Base-by-base conservation (phyloP, 495 filamentous ascomycete species). In the Aspergillus homomorphus region DNA sequence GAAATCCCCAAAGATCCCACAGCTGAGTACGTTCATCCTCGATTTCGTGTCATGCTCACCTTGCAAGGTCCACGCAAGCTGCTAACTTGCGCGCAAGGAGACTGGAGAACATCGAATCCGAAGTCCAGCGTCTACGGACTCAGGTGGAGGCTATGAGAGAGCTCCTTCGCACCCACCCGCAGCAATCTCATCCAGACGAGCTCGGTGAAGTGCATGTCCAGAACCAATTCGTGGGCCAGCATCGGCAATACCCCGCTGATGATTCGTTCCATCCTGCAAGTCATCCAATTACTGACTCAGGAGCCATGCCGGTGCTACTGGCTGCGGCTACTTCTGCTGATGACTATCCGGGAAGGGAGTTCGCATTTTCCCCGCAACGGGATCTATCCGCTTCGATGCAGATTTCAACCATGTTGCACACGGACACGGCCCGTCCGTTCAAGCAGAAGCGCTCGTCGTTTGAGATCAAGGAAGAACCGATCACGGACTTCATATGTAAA, bases 401-500 rank as follows among this genome's bases (percentile, higher is more conserved):
- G 1, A 15, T 48, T 10, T 9, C 20, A 15, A 2, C 20, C 12
- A 6, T 3, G 2, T 14, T 48, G 1, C 44, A 41, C n/a, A 16
- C 5, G 15, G 57, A 54, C 15, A 44, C 38, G 53, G 33, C 7
- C 28, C 62, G 59, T 26, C 59, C 59, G 2, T 41, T 19, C 0
- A 76, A 69, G 49, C 54, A 61, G 9, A 72, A 62, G 45, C 67
- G 70, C 1, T 71, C 72, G n/a, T 67, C 69, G 1, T 73, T 74
- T 55, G 73, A 76, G 51, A 58, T 74, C 46, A 66, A 66, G 8
- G 66, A 72, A 18, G 70, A 73, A 14, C 60, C 70, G 1, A 65
- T 76, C 9, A 58, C 63, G 7, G 72, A 74, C 52, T 76, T 76
- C 15, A 71, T 74, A 54, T 68, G 59, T 9, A 72, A 70, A 50